Base-by-base conservation (phyloP, 192 early-diverging fungal species). In the Backusella sp. region DNA sequence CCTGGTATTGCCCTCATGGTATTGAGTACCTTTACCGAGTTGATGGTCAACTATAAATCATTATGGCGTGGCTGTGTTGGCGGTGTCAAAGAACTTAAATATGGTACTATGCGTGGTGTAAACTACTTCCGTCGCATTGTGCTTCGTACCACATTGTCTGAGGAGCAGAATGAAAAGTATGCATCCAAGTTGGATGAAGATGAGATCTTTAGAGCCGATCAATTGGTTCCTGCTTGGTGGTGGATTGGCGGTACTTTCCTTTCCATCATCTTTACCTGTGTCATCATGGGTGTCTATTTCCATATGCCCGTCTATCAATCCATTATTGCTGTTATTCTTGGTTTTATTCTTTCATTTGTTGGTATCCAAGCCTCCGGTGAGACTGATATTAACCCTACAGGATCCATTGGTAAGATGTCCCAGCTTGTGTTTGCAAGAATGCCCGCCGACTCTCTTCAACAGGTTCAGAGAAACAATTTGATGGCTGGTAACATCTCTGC, bases 1-100 rank as follows among this genome's bases (percentile, higher is more conserved):
- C 91, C 91, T 23, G 91, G 91, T 84, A 83, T 92, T 68, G 82
- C 82, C 8, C 66, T 92, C 53, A 92, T 92, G 91, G 79, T 91
- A 9, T 77, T 86, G 74, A 83, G 87, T 70, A 84, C 90, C 21
- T 88, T 92, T 73, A 79, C 90, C 15, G 91, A 92, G 74, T 62
- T 92, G 35, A 73, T 82, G 74, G 77, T 76, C 28, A 83, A 86
- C 68, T 86, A 84, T 37, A 59, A 80, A 2, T 66, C 84, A 0
- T 42, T 92, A 6, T 83, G 69, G 70, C 70, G 76, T 41, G 88
- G 82, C 28, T 3, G 89, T 70, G 80, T 79, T 62, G 76, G 65
- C 37, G 84, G 77, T 44, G 34, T 68, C 11, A 73, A 30, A 9
- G 81, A 75, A 11, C 21, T 76, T 2, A 11, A 9, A 14, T 30